Base-by-base conservation (phyloP, 495 filamentous ascomycete species). In the Lindgomyces ingoldianus region DNA sequence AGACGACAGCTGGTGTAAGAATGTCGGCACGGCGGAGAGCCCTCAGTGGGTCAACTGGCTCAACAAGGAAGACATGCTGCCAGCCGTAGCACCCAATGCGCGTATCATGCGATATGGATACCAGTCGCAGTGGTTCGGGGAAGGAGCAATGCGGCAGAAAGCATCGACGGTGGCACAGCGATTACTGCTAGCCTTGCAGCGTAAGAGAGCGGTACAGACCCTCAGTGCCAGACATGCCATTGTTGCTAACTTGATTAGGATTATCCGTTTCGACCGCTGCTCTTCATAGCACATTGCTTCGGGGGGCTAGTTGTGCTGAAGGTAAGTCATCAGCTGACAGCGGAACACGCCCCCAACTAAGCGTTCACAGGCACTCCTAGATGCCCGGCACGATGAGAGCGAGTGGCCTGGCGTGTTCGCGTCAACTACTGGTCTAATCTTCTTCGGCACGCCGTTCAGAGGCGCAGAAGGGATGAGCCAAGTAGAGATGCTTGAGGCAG, bases 21-120 rank as follows among this genome's bases (percentile, higher is more conserved):
- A 71, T 52, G 45, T 66, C 54, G 64, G 64, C 48, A 63, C 48
- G 22, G 24, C 46, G 33, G 57, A 58, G 39, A 57, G 41, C 48
- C 45, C 45, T 49, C 57, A 36, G 60, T 71, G 59, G 49, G 62
- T 73, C 45, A 73, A 73, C 57, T 73, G 59, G 69, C 65, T 73
- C 22, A 41, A 46, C 4, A 48, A 70, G 42, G 14, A 29, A n/a
- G n/a, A n/a, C n/a, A n/a, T n/a, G n/a, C 60, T 72, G 33, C 70
- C 57, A 41, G 60, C 69, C 19, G 46, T 67, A 44, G 64, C 65
- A 25, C 54, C 59, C 27, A 45, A 58, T 51, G 64, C 67, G 12
- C 60, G 70, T 25, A 70, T 73, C 19, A 72, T 73, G 60, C 62
- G 67, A 52, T 73, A 72, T 49, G 60, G 67, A 65, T 73, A 73